phyloP scores from a whole-genome alignment of 2,329 filamentous ascomycete genomes.

The Arthrobotrys sinensis region DNA sequence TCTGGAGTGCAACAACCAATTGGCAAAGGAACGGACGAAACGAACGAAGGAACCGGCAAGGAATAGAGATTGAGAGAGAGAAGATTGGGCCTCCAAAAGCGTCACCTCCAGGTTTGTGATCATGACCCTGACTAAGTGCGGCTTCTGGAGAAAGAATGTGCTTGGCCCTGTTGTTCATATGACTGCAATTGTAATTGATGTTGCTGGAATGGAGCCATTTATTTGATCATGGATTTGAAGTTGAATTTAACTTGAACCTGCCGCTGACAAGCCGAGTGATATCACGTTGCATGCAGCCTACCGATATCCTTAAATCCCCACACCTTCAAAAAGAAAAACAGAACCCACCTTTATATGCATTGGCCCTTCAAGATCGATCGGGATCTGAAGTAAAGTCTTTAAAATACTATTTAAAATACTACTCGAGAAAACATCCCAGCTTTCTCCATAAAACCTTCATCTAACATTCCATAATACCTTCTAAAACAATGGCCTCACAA shows the following conservation, averaged over 20 bases:
- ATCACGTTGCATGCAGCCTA: slow-evolving; percentile 58
- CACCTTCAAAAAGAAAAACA: slow-evolving; percentile 31
- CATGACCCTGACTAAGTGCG: slow-evolving; percentile 33
- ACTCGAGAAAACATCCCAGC: not conserved
- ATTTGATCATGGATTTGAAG: not conserved
- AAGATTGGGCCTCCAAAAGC: slow-evolving; percentile 62
- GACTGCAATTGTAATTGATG: slow-evolving; percentile 13
- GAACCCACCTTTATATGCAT: slow-evolving; percentile 31
- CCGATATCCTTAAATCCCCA: slow-evolving; percentile 44
- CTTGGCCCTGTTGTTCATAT: slow-evolving; percentile 9
- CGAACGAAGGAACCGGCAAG: slow-evolving; percentile 60
- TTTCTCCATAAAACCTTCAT: slow-evolving; percentile 11
- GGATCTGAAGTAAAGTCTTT: slow-evolving; percentile 19
- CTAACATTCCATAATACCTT: slow-evolving; percentile 6
- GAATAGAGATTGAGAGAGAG: slow-evolving; percentile 47
- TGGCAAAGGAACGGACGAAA: slow-evolving; percentile 61
- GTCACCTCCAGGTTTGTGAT: slow-evolving; percentile 48
- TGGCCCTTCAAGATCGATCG: slow-evolving; percentile 41
- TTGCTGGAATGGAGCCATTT: slow-evolving; percentile 9
- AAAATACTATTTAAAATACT: not conserved
- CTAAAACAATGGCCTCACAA: slow-evolving; percentile 49
- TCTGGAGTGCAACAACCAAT: slow-evolving; percentile 38
- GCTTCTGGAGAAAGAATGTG: slow-evolving; percentile 39
- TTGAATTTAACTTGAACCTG: slow-evolving; percentile 22
- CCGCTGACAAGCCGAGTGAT: slow-evolving; percentile 59